Percentiles rank a stretch among this genome's conserved stretches.
Conservation (phyloP, 2,329 filamentous ascomycete genomes). For the Colletotrichum lupini region DNA sequence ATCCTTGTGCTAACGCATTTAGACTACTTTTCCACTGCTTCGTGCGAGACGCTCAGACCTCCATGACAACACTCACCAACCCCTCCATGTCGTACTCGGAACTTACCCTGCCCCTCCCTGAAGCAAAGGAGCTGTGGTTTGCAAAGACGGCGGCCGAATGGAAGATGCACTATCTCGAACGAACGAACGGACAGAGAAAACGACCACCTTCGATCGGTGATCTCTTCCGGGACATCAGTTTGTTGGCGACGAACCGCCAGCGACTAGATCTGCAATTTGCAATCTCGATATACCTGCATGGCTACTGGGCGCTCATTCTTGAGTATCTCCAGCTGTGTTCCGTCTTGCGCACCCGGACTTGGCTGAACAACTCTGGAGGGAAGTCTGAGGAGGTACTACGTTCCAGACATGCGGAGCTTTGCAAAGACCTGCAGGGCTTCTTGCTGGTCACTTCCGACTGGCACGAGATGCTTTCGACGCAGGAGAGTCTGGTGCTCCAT, state of each 20-base stretch:
- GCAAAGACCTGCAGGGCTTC: conserved; percentile 64
- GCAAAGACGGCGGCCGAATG: conserved; percentile 72
- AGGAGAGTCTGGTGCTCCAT: conserved; percentile 61
- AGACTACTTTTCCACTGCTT: conserved; percentile 74
- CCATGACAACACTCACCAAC: conserved; percentile 73
- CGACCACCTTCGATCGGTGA: conserved; percentile 65
- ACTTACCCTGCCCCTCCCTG: conserved; percentile 73
- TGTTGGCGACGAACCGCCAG: conserved; percentile 59
- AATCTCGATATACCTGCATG: conserved; percentile 71
- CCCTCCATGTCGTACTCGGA: conserved; percentile 77
- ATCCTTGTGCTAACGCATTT: conserved; percentile 30
- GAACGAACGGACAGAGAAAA: conserved; percentile 49
- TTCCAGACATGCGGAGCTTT: conserved; percentile 71
- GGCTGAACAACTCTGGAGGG: conserved; percentile 52
- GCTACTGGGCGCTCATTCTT: conserved; percentile 73
- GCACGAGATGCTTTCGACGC: conserved; percentile 54
- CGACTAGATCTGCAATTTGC: conserved; percentile 67
- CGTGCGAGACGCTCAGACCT: conserved; percentile 73
- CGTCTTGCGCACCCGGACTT: conserved; percentile 58
- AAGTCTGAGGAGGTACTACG: conserved; percentile 59
- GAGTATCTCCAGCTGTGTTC: conserved; percentile 72
- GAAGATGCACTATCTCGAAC: conserved; percentile 68
- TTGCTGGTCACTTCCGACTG: conserved; percentile 54
- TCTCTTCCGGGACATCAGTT: conserved; percentile 65
- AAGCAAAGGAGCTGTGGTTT: conserved; percentile 71